Evolutionary conservation across 2,329 filamentous ascomycete genomes (phyloP).

Genomic region (Claviceps sp.): DNA sequence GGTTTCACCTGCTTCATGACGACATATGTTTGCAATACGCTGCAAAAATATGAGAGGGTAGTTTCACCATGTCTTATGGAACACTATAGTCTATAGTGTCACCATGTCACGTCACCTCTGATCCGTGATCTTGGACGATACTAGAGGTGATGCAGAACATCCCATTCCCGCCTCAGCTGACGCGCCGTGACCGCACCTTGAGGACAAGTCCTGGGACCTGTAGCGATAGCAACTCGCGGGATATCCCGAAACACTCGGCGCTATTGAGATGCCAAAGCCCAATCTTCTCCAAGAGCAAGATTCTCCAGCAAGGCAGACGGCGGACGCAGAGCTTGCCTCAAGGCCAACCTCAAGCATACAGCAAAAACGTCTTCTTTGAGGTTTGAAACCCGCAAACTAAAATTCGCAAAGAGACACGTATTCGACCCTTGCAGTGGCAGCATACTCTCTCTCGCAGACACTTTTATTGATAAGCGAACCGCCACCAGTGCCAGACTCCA

Average conservation of each 20-base stretch:
- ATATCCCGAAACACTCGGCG: constrained; percentile 28
- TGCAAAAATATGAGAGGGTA: constrained; percentile 23
- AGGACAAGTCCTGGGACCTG: constrained; percentile 26
- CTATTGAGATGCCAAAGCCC: constrained; percentile 28
- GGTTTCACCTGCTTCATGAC: constrained; percentile 11
- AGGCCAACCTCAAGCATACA: constrained; percentile 31
- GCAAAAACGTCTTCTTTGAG: constrained; percentile 26
- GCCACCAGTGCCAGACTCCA: constrained; percentile 34
- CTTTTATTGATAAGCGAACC: constrained; percentile 27
- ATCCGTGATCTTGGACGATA: constrained; percentile 25
- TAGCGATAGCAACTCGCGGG: constrained; percentile 25
- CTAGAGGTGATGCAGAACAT: constrained; percentile 29
- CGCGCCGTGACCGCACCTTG: constrained; percentile 25
- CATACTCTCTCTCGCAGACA: constrained; percentile 30
- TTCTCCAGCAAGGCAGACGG: constrained; percentile 29
- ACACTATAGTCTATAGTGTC: constrained; percentile 17
- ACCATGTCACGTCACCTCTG: constrained; percentile 11
- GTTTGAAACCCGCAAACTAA: constrained; percentile 28
- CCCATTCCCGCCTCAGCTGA: constrained; percentile 26
- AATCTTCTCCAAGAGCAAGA: constrained; percentile 26
- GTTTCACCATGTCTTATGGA: constrained; percentile 24
- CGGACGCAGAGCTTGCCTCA: constrained; percentile 30
- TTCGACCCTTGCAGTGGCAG: constrained; percentile 26
- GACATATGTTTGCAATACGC: neutral
- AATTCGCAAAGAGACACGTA: constrained; percentile 39